Evolutionary conservation across 768 basidiomycete genomes (phyloP).

Genomic region (Tulasnella sp.): DNA sequence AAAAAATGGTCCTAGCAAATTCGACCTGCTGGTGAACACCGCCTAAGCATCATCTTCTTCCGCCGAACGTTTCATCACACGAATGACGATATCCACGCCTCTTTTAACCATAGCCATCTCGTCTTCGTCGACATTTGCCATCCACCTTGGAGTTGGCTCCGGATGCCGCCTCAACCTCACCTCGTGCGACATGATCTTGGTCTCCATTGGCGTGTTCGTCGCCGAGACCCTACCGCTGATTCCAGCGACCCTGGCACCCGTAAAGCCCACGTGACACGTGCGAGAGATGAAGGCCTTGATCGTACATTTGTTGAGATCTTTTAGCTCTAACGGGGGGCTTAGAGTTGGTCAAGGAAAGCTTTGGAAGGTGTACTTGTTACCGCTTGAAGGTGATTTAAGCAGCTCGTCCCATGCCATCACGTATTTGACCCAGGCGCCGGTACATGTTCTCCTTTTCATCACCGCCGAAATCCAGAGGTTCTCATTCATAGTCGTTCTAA

Average conservation of each 20-base stretch:
- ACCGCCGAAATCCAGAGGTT: no score
- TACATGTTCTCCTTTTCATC: no score
- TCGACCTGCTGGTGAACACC: no score
- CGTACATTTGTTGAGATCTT: not conserved
- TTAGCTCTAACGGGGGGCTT: not conserved
- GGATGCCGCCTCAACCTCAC: slow-evolving; percentile 8
- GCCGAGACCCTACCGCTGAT: no score
- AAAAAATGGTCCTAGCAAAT: no score
- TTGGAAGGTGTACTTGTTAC: not conserved
- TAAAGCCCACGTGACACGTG: not conserved
- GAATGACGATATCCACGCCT: slow-evolving; percentile 7
- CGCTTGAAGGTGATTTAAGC: not conserved
- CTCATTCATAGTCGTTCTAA: no score
- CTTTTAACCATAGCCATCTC: not conserved
- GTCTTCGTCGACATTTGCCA: not conserved
- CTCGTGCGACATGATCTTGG: not conserved
- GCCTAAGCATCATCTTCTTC: no score
- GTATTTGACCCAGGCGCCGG: not conserved
- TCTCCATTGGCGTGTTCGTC: not conserved
- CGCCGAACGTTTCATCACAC: not conserved
- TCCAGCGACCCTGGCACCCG: no score
- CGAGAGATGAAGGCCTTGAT: slow-evolving; percentile 1
- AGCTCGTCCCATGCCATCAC: not conserved
- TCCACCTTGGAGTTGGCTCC: slow-evolving; percentile 1
- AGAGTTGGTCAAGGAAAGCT: slow-evolving; percentile 8